Base-by-base conservation (phyloP, 1,284 basidiomycete genomes). In the Melampsora larici-populina region DNA sequence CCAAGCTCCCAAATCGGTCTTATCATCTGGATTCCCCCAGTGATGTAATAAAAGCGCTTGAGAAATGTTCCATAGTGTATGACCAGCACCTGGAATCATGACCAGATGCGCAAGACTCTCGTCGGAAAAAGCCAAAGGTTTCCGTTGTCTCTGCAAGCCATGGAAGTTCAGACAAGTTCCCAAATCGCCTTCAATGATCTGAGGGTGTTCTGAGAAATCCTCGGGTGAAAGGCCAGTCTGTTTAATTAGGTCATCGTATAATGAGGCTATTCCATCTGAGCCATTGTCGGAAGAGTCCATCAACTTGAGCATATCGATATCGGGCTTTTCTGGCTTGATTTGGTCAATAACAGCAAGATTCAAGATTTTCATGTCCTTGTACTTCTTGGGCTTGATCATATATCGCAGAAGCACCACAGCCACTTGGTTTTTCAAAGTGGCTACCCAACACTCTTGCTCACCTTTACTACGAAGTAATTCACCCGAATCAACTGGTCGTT, bases 141-240 rank as follows among this genome's bases (percentile, higher is more conserved):
- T 43, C 48, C 4, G 6, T 4, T 15, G 7, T 11, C 15, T 67
- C 36, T 18, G 36, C 65, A 6, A 67, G 48, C 24, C 36, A 43
- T 6, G 26, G 63, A 29, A 5, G 43, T 13, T n/a, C n/a, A n/a
- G n/a, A n/a, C n/a, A n/a, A n/a, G n/a, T n/a, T n/a, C n/a, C n/a
- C n/a, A n/a, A n/a, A 31, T 65, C 63, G n/a, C 63, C 63, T 7
- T 65, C 63, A 29, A 65, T 65, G 8, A 65, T 36, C 31, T 65
- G 63, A 18, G 43, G 8, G 5, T 36, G 63, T 8, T 36, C 7
- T 33, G 43, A 65, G 63, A 65, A 65, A 65, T 65, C n/a, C n/a
- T n/a, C n/a, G n/a, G n/a, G n/a, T n/a, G n/a, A n/a, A n/a, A n/a
- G n/a, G n/a, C n/a, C n/a, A 13, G 63, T 26, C n/a, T 65, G 63